Base-by-base conservation (phyloP, 345 rosid genomes). In the Zanthoxylum bungeanum region DNA sequence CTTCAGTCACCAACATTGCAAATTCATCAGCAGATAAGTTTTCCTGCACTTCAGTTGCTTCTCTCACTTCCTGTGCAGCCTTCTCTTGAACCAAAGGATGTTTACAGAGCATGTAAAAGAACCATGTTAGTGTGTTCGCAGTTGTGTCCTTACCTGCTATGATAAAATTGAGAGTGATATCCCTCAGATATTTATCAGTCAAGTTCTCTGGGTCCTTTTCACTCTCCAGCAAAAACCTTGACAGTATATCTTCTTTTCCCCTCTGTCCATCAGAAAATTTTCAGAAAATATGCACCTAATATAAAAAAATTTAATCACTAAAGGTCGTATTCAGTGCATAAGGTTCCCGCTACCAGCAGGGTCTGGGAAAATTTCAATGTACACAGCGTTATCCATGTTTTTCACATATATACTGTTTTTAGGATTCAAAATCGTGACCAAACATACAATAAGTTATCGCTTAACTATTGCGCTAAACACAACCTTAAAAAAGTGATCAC, bases 161-260 rank as follows among this genome's bases (percentile, higher is more conserved):
- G 55, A 84, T 66, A 17, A 84, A 84, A 51, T 77, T 84, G 55
- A 84, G 85, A 62, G 75, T 81, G 66, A 84, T 78, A 21, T 84
- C 83, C 63, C 85, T 79, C 70, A 81, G 60, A 66, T 84, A 81
- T 64, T 74, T 51, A 25, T 78, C 83, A 24, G 75, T 78, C 79
- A 81, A 75, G 61, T 70, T 77, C 50, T 80, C 79, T 0, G 78
- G 82, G 47, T 81, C 83, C 50, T 81, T 84, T 77, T 72, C 75
- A 42, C 85, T 77, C 37, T 81, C 87, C 77, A 79, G 21, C 71
- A 84, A 44, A 64, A 84, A 81, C 69, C 87, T 84, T 51, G 85
- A 84, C 19, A 76, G 30, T 47, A 81, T 77, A 53, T 81, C 83
- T 58, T 77, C 83, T 66, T 78, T 81, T 36, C 42, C 72, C 0